phyloP scores from a whole-genome alignment of 306 rosid species.

The Astragalus glycyphyllos region DNA sequence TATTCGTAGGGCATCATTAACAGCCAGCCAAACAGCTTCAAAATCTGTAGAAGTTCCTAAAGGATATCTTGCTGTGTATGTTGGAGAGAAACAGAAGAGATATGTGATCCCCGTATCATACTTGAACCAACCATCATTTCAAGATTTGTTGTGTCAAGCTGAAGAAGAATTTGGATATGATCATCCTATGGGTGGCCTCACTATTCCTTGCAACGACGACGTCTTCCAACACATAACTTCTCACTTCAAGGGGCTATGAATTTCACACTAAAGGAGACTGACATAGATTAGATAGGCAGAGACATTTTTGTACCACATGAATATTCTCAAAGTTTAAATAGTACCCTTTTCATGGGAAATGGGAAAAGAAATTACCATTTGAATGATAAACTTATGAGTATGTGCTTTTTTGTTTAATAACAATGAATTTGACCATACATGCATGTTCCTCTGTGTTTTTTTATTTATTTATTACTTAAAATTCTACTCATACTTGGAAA shows the following conservation, averaged over 20 bases:
- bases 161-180: constrained; percentile 28
- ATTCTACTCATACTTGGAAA: too few relatives aligned
- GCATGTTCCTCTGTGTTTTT: neutral
- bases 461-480: too few relatives aligned
- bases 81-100: constrained; percentile 19
- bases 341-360: too few relatives aligned
- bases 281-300: neutral
- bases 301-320: neutral
- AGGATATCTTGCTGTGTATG: constrained; percentile 7
- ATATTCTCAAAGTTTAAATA: neutral
- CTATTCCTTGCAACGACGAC: constrained; percentile 20
- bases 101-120: neutral
- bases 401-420: too few relatives aligned
- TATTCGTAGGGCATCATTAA: neutral
- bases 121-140: constrained; percentile 1
- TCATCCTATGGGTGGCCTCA: constrained; percentile 19
- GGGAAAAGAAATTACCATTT: too few relatives aligned
- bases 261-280: neutral
- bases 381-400: too few relatives aligned
- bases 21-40: neutral
- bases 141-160: neutral
- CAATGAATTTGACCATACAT: too few relatives aligned
- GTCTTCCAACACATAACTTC: neutral
- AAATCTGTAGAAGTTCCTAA: neutral
- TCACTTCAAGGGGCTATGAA: neutral